Base-by-base conservation (phyloP, 768 basidiomycete genomes). In the Lenzites betulinus region DNA sequence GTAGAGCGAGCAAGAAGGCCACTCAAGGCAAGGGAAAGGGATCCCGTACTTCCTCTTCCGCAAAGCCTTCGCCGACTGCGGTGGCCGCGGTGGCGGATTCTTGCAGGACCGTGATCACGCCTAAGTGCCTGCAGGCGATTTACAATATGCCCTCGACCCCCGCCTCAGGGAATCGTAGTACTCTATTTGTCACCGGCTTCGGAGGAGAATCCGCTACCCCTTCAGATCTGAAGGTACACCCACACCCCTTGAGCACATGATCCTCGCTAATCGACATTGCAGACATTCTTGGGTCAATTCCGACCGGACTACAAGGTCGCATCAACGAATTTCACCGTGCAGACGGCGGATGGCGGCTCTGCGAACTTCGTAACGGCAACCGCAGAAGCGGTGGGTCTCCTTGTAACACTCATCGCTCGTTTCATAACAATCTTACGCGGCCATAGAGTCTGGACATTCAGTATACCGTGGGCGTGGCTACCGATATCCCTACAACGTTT, bases 311-410 rank as follows among this genome's bases (percentile, higher is more conserved):
- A 70, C 30, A 22, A 36, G 1, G 36, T 64, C 15, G 50, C 54
- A 5, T 65, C 64, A 12, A 25, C 22, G 7, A 59, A 56, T 0
- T 72, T 74, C 55, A 33, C 54, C 6, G 22, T 68, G 1, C 50
- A 70, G 50, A 60, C 64, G 18, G 43, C 73, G 9, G 71, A 74
- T 46, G 71, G 70, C 1, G 73, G 73, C 2, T 64, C 71, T 51
- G 18, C 13, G 11, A 84, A 89, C 46, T 47, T 22, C 62, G 12
- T 66, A 64, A 51, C 56, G 5, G 67, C 65, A 18, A 66, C 67
- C 18, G 60, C 66, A 41, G 72, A 73, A 56, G 71, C 71, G 9
- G 67, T 67, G 44, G 26, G 68, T 33, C 1, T 9, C 61, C n/a
- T 22, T 26, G 9, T 39, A 23, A 16, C 20, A 12, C 36, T 51